Evolutionary conservation across 257 asterid species (phyloP).

Genomic region (Petrea volubilis): DNA sequence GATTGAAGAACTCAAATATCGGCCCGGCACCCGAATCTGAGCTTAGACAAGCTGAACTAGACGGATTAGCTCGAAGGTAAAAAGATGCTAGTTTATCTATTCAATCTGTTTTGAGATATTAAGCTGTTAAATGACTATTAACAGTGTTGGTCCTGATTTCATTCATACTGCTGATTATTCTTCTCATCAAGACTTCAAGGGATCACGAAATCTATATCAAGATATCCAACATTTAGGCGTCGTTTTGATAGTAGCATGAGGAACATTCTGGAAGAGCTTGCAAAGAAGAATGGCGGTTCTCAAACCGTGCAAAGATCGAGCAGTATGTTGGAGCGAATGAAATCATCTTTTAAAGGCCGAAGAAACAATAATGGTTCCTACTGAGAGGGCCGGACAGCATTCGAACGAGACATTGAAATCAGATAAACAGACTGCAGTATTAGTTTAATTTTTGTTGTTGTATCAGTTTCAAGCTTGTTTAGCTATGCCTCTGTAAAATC

Average conservation of each 20-base stretch:
- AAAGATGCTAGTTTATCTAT: not conserved
- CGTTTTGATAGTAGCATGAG: slow-evolving; percentile 70
- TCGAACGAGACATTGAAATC: slow-evolving; percentile 50
- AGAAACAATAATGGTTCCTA: slow-evolving; percentile 33
- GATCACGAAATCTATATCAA: slow-evolving; percentile 81
- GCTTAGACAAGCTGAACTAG: slow-evolving; percentile 76
- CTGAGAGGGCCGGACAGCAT: slow-evolving; percentile 44
- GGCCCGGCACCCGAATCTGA: slow-evolving; percentile 61
- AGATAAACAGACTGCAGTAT: slow-evolving; percentile 25
- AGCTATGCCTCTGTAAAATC: slow-evolving; percentile 6
- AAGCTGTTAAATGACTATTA: not conserved
- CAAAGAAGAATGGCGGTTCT: slow-evolving; percentile 47
- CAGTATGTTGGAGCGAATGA: slow-evolving; percentile 57
- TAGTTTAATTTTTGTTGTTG: not conserved
- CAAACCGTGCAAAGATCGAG: slow-evolving; percentile 48
- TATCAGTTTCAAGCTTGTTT: not conserved
- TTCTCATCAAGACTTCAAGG: slow-evolving; percentile 63
- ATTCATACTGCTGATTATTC: not conserved
- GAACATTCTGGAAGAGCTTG: slow-evolving; percentile 66
- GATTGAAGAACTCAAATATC: slow-evolving; percentile 52
- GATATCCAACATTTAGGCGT: slow-evolving; percentile 86
- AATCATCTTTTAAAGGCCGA: slow-evolving; percentile 61
- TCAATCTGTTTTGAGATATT: not conserved
- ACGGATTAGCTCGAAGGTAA: slow-evolving; percentile 92
- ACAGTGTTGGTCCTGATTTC: not conserved